phyloP scores from a whole-genome alignment of 257 asterid species.

The Agastache rugosa region DNA sequence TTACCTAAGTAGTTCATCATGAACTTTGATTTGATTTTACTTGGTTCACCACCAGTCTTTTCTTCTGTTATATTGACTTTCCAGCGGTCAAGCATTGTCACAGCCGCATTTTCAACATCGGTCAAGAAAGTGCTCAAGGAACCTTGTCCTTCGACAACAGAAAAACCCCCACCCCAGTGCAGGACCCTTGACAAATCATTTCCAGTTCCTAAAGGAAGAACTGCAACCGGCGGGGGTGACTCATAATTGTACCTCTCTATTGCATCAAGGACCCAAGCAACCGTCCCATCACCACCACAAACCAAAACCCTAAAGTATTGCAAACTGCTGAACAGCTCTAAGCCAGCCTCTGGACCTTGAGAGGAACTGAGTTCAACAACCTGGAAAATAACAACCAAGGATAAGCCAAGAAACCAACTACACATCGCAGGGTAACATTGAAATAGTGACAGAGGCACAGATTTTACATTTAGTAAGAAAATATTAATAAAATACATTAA shows the following conservation, averaged over 20 bases:
- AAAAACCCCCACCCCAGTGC: slow-evolving; percentile 86
- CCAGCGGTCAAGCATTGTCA: slow-evolving; percentile 93
- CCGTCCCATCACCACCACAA: slow-evolving; percentile 95
- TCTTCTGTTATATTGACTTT: slow-evolving; percentile 67
- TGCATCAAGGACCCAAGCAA: slow-evolving; percentile 91
- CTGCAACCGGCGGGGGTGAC: slow-evolving; percentile 88
- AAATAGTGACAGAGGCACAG: neutral
- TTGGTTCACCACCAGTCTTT: slow-evolving; percentile 45
- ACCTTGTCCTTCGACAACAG: slow-evolving; percentile 78
- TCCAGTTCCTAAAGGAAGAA: slow-evolving; percentile 92
- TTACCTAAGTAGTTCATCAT: slow-evolving; percentile 92
- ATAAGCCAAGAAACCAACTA: slow-evolving; percentile 29
- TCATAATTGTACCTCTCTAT: slow-evolving; percentile 71
- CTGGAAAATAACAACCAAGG: slow-evolving; percentile 48
- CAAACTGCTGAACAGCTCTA: slow-evolving; percentile 66
- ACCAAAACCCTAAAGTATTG: slow-evolving; percentile 80
- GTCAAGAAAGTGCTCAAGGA: slow-evolving; percentile 72
- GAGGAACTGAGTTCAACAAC: slow-evolving; percentile 72
- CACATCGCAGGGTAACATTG: neutral
- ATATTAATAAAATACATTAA: neutral
- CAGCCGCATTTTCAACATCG: slow-evolving; percentile 75
- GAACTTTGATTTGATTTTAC: slow-evolving; percentile 65
- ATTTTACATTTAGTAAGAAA: neutral
- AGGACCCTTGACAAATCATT: slow-evolving; percentile 84
- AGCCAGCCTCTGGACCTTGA: slow-evolving; percentile 84